phyloP scores from a whole-genome alignment of 1,139 yeast genomes.

The Eremothecium coryli region DNA sequence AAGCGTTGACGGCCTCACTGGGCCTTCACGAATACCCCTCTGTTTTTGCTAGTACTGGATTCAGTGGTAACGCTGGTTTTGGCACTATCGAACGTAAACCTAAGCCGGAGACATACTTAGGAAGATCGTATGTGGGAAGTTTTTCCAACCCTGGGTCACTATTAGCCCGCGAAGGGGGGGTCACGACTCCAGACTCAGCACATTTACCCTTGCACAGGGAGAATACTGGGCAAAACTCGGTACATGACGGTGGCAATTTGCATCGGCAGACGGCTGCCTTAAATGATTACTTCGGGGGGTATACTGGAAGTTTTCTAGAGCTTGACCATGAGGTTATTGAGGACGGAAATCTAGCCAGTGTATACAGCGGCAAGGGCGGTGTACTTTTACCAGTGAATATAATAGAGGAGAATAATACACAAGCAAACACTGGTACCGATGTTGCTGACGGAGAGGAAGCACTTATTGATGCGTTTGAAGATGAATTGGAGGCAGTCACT shows the following conservation, averaged over 20 bases:
- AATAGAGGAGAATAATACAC: conserved; percentile 5
- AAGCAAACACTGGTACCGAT: background rate
- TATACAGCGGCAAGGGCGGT: conserved; percentile 6
- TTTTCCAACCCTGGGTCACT: conserved; percentile 16
- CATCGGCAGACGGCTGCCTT: conserved; percentile 33
- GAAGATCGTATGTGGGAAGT: conserved; percentile 32
- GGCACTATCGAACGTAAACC: too few relatives aligned
- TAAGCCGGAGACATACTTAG: conserved; percentile 19
- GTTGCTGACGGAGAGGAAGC: conserved; percentile 2
- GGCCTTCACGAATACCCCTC: background rate
- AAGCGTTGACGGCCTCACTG: background rate
- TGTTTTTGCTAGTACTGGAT: background rate
- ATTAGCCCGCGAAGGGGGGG: conserved; percentile 3
- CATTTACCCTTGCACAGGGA: conserved; percentile 9
- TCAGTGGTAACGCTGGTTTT: too few relatives aligned
- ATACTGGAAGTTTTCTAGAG: conserved; percentile 1
- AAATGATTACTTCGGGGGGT: conserved; percentile 24
- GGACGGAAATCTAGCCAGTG: conserved; percentile 5
- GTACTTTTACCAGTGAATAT: conserved; percentile 1
- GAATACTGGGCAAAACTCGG: conserved; percentile 17
- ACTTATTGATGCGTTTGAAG: background rate
- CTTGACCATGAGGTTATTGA: background rate
- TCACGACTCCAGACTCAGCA: conserved; percentile 7
- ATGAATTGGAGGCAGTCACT: background rate
- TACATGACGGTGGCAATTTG: conserved; percentile 23